Evolutionary conservation across 345 rosid species (phyloP), one percentile per base, ranked within the genome.

Genomic region (Balakata baccata): DNA sequence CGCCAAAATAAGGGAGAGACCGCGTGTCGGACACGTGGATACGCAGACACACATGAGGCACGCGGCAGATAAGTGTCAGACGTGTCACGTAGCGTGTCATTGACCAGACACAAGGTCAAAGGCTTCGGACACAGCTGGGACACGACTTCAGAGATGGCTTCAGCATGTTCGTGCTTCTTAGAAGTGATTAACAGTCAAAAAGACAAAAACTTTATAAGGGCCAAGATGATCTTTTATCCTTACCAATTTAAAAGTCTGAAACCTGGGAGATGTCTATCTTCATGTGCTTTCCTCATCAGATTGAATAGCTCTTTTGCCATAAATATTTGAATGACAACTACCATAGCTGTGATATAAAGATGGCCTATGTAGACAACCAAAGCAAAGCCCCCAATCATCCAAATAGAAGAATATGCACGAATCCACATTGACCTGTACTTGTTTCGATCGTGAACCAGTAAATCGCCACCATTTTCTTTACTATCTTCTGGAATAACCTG

Each of bases 311-410:
- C 98, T 82, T 80, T 90, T 54, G 97, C 97, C 98, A 94, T 94
- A 78, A 72, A 90, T 56, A 94, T 89, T 84, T 94, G 97, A 74
- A 94, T 92, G 56, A 94, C 97, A 69, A 94, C 91, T 29, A 94
- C 91, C 98, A 94, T 92, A 54, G 97, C 97, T n/a, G 94, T 86
- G 70, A 94, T 92, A 77, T 87, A 94, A 56, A 92, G 97, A 87
- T 94, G 98, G 3, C 98, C 98, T 95, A 92, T 84, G 87, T 89
- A 92, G 80, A 94, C 95, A 71, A 92, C 67, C 41, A 92, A 79
- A 14, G 85, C 88, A 68, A 94, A 94, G 53, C 92, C 90, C 51
- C 87, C 96, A 81, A 92, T 92, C 98, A 94, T 94, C 97, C 98
- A 94, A 71, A 94, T 61, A 0, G 97, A 85, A 7, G 97, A 94